phyloP scores from a whole-genome alignment of 306 rosid genomes.

The Amphicarpaea edgeworthii region DNA sequence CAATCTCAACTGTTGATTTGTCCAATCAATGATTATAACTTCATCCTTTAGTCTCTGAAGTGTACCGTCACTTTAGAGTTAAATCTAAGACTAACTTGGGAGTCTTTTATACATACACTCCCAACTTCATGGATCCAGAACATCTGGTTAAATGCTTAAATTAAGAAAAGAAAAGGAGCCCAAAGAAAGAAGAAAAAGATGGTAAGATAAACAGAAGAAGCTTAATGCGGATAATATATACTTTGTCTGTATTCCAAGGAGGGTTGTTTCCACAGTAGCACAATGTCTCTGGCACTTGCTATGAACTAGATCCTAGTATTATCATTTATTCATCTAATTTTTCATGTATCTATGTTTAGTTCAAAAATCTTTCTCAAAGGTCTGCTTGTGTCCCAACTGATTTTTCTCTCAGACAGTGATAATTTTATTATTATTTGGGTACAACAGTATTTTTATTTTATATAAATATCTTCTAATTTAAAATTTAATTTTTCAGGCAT shows the following conservation, averaged over 20 bases:
- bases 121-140: slow-evolving; percentile 6
- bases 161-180: slow-evolving; percentile 13
- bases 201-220: slow-evolving; percentile 1
- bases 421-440: slow-evolving; percentile 6
- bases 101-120: slow-evolving; percentile 8
- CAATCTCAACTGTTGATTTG: neutral
- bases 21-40: neutral
- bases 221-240: neutral
- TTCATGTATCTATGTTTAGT: slow-evolving; percentile 24
- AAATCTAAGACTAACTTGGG: neutral
- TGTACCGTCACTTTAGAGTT: neutral
- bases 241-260: neutral
- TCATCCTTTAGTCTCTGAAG: neutral
- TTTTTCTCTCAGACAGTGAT: neutral
- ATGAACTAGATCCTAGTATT: neutral
- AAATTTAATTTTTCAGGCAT: slow-evolving; percentile 57
- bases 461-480: neutral
- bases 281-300: slow-evolving; percentile 11
- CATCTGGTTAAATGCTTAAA: slow-evolving; percentile 1
- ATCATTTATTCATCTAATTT: slow-evolving; percentile 19
- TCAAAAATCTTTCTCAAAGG: neutral
- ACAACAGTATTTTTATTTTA: neutral
- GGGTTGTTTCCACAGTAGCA: neutral
- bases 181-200: slow-evolving; percentile 2
- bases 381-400: slow-evolving; percentile 23